phyloP scores from a whole-genome alignment of 2,329 filamentous ascomycete genomes.

The Chaetomium olivaceum region DNA sequence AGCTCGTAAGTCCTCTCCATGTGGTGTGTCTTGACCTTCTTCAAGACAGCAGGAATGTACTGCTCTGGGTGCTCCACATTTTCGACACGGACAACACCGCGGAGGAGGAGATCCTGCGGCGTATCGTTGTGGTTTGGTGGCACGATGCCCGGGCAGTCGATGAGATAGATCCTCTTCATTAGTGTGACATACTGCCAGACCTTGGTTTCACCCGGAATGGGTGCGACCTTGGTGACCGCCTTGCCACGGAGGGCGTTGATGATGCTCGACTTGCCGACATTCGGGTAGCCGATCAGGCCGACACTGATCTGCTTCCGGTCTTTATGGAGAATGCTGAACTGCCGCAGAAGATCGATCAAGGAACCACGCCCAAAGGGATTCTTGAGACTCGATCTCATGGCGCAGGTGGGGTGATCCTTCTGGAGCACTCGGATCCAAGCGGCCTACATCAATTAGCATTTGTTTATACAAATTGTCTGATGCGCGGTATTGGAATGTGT shows the following conservation, averaged over 20 bases:
- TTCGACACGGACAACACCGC: constrained; percentile 90
- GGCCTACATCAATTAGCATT: constrained; percentile 60
- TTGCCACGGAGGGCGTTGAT: constrained; percentile 96
- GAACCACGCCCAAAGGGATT: constrained; percentile 97
- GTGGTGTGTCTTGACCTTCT: constrained; percentile 79
- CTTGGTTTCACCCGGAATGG: constrained; percentile 89
- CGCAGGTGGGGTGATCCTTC: constrained; percentile 89
- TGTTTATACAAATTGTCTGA: constrained; percentile 26
- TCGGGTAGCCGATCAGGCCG: constrained; percentile 76
- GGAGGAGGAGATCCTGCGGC: constrained; percentile 82
- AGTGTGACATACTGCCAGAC: constrained; percentile 97
- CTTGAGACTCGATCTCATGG: constrained; percentile 91
- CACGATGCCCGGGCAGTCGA: constrained; percentile 95
- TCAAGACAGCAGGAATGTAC: constrained; percentile 83
- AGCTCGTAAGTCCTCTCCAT: constrained; percentile 92
- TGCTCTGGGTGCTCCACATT: constrained; percentile 96
- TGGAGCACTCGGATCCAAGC: constrained; percentile 88
- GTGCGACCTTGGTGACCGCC: constrained; percentile 89
- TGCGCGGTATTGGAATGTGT: constrained; percentile 55
- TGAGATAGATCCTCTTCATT: constrained; percentile 86
- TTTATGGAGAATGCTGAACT: constrained; percentile 87
- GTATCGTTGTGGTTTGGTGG: constrained; percentile 83
- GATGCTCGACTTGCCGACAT: constrained; percentile 93
- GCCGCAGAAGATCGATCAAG: constrained; percentile 84
- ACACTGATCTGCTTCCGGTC: constrained; percentile 94